Conservation (phyloP, 2,329 filamentous ascomycete species). For the Hypomyces rosellus region DNA sequence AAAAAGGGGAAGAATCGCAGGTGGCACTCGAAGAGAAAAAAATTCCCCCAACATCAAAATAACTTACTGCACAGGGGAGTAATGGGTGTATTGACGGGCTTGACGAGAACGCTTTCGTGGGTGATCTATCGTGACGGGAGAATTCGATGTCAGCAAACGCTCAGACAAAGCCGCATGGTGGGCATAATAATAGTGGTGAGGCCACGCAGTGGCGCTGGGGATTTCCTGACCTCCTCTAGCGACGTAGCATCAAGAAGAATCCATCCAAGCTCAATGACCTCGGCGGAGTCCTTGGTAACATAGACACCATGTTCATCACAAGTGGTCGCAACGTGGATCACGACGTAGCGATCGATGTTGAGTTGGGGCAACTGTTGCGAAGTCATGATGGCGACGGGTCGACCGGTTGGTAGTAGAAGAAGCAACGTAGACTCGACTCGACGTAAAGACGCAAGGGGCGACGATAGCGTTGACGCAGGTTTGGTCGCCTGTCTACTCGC, state of each 20-base stretch:
- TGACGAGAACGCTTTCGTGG: constrained; percentile 93
- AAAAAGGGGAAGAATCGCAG: constrained; percentile 1
- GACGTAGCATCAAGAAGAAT: constrained; percentile 88
- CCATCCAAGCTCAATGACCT: constrained; percentile 99
- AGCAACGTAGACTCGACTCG: constrained; percentile 11
- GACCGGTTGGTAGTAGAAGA: constrained; percentile 17
- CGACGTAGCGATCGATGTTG: constrained; percentile 90
- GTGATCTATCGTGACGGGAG: constrained; percentile 59
- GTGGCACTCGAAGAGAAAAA: constrained; percentile 1
- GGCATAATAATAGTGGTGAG: constrained; percentile 8
- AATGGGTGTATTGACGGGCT: constrained; percentile 97
- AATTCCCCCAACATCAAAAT: constrained; percentile 8
- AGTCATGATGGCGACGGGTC: constrained; percentile 29
- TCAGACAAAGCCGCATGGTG: constrained; percentile 2
- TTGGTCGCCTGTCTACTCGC: constrained; percentile 13
- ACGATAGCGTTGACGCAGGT: constrained; percentile 11
- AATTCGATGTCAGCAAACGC: constrained; percentile 10
- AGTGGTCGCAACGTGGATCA: constrained; percentile 97
- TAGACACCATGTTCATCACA: constrained; percentile 99
- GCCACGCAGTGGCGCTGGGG: constrained; percentile 10
- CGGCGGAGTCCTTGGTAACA: constrained; percentile 97
- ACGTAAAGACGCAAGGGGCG: constrained; percentile 2
- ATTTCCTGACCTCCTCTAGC: constrained; percentile 74
- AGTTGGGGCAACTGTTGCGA: constrained; percentile 46
- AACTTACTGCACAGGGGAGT: constrained; percentile 96